Evolutionary conservation across 139 green algal species (phyloP).

Genomic region (Auxenochlorella pyrenoidosa): DNA sequence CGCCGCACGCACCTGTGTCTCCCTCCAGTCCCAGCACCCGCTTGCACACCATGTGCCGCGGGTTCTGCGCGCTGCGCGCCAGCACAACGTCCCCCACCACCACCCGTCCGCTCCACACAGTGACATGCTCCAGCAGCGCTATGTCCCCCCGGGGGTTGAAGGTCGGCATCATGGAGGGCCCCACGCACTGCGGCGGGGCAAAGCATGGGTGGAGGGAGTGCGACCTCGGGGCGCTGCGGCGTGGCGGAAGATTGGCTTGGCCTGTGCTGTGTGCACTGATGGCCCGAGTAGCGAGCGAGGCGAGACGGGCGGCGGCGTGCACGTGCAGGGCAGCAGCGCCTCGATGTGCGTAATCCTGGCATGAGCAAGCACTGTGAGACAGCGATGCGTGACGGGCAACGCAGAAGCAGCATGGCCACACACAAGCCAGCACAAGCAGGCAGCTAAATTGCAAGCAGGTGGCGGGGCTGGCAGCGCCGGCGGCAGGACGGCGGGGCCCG

Average conservation of each 20-base stretch:
- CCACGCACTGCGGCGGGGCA: conserved; percentile 70
- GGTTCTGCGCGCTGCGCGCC: conserved; percentile 69
- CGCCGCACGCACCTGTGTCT: conserved; percentile 44
- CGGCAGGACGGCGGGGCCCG: not conserved
- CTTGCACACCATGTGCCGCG: conserved; percentile 80
- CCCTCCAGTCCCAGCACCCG: conserved; percentile 74
- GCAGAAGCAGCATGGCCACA: not conserved
- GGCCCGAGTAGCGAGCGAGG: too few species aligned
- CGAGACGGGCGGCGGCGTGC: too few species aligned
- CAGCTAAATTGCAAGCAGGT: not conserved
- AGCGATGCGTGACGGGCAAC: too few species aligned
- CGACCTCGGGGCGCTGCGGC: too few species aligned
- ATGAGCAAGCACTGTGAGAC: too few species aligned
- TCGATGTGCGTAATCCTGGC: not conserved
- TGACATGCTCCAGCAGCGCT: conserved; percentile 73
- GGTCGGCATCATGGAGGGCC: conserved; percentile 85
- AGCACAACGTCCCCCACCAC: conserved; percentile 74
- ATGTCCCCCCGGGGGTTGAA: conserved; percentile 82
- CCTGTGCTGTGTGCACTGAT: too few species aligned
- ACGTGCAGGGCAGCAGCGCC: not conserved
- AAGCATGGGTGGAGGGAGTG: too few species aligned
- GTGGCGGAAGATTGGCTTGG: too few species aligned
- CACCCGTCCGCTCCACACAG: conserved; percentile 40
- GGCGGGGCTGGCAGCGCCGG: not conserved
- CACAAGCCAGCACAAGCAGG: not conserved